These are phyloP conservation scores for Meripilus lineatus DNA, from an alignment of 1,284 basidiomycete genomes.

Conservation along the genomic window DNA sequence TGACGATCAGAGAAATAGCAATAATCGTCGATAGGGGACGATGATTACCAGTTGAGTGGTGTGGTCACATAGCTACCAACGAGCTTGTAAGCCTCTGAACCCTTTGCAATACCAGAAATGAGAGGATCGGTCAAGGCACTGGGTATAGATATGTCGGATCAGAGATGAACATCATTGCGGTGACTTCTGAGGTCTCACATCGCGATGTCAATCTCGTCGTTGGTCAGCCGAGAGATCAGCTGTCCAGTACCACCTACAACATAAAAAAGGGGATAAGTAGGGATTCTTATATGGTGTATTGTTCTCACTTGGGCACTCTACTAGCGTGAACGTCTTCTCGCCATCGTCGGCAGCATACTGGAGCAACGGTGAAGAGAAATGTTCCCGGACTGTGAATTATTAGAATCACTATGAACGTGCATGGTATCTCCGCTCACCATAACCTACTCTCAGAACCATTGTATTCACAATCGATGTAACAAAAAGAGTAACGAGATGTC, in stretches of 20 bases:
- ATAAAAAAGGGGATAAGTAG: not conserved
- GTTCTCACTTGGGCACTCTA: conserved; percentile 95
- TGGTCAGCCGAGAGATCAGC: conserved; percentile 76
- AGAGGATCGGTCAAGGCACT: conserved; percentile 93
- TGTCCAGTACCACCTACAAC: conserved; percentile 83
- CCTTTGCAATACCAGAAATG: conserved; percentile 90
- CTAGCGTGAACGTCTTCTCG: conserved; percentile 70
- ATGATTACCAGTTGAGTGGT: conserved; percentile 79
- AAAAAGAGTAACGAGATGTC: no score
- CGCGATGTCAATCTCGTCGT: conserved; percentile 86
- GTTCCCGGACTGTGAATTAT: conserved; percentile 66
- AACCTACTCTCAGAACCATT: conserved; percentile 4
- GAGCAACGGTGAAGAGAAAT: conserved; percentile 87
- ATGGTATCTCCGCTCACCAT: not conserved
- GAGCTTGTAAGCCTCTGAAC: conserved; percentile 83
- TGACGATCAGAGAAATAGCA: not conserved
- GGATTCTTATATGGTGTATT: no score
- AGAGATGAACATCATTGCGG: not conserved
- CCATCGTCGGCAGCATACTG: conserved; percentile 67
- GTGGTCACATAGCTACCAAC: conserved; percentile 91
- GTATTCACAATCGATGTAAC: no score
- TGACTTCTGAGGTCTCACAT: conserved; percentile 46
- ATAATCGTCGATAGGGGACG: no score
- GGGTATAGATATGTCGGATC: not conserved
- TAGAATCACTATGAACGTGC: not conserved